Base-by-base conservation (phyloP, 305 asterid genomes). In the Fraxinus paxiana region DNA sequence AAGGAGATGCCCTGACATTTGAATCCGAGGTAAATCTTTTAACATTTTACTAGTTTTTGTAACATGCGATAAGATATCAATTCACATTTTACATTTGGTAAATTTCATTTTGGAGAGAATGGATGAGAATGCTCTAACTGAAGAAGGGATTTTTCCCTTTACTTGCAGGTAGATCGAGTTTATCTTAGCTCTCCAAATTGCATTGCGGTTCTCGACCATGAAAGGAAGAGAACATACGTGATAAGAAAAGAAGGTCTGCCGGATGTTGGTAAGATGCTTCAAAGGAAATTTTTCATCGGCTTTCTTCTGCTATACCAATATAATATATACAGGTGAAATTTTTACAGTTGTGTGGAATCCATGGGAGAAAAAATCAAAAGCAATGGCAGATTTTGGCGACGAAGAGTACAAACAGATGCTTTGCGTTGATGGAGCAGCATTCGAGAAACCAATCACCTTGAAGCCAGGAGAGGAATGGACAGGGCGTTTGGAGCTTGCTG, bases 381-480 rank as follows among this genome's bases (percentile, higher is more conserved):
- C 97, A 71, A 93, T 95, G 97, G 78, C 86, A 0, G 98, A 94
- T 89, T 90, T 95, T 73, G 99, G 98, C 0, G 97, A 94, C 24
- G 98, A 90, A 2, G 99, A 94, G 84, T 96, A 92, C 88, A 94
- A 90, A 41, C 94, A 92, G 79, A 95, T 94, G 99, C 81, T 95
- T 0, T 95, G 99, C 17, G 95, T 91, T 8, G 89, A 89, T 80
- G 98, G 95, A 24, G 97, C 98, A 77, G 97, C 96, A 8, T 74
- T 91, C 17, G 99, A 92, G 83, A 94, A 88, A 85, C 89, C 87
- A 38, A 89, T 96, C 80, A 92, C 92, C 46, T 78, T 96, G 83
- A 94, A 90, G 84, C 92, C 94, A 1, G 97, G 98, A 54, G 96
- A 94, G 81, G 98, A 94, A 87, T 96, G 99, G 99, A 96, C 93